A percentile compares a stretch with the other conserved stretches of the same genome.
Conservation (phyloP, 1,139 yeast species). For the Yamadazyma taylorii region DNA sequence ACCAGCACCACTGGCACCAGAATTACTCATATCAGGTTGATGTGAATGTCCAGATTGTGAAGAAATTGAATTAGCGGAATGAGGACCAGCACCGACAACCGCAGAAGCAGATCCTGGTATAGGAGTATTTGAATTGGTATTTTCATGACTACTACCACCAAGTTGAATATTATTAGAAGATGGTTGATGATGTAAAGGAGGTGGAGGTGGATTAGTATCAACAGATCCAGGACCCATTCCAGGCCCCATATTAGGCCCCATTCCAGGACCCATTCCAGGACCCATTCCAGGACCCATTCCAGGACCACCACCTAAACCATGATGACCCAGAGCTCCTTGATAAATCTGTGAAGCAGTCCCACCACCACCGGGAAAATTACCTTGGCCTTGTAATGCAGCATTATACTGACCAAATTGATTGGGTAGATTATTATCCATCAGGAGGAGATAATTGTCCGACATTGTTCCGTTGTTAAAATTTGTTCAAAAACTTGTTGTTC, state of each 20-base stretch:
- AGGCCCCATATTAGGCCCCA: not conserved
- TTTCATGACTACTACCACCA: conserved; percentile 1
- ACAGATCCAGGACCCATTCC: not conserved
- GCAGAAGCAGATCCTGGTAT: not conserved
- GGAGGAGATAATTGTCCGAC: conserved; percentile 14
- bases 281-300: not conserved
- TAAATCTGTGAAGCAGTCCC: too few relatives aligned
- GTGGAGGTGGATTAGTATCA: conserved; percentile 2
- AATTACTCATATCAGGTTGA: not conserved
- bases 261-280: not conserved
- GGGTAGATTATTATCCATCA: conserved; percentile 8
- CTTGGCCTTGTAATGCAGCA: not conserved
- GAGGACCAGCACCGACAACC: not conserved
- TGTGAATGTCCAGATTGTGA: not conserved
- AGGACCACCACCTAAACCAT: too few relatives aligned
- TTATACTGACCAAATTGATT: conserved; percentile 3
- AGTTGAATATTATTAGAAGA: conserved; percentile 2
- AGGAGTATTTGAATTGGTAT: conserved; percentile 1
- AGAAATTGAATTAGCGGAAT: not conserved
- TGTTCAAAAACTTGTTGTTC: not conserved
- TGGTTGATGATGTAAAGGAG: conserved; percentile 4
- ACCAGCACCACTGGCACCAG: conserved; percentile 1
- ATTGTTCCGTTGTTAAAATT: conserved; percentile 3
- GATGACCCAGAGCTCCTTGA: too few relatives aligned
- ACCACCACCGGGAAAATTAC: conserved; percentile 1